These are phyloP conservation scores for Ganoderma lucidum DNA, from an alignment of 1,284 basidiomycete genomes.

Conservation along the genomic window DNA sequence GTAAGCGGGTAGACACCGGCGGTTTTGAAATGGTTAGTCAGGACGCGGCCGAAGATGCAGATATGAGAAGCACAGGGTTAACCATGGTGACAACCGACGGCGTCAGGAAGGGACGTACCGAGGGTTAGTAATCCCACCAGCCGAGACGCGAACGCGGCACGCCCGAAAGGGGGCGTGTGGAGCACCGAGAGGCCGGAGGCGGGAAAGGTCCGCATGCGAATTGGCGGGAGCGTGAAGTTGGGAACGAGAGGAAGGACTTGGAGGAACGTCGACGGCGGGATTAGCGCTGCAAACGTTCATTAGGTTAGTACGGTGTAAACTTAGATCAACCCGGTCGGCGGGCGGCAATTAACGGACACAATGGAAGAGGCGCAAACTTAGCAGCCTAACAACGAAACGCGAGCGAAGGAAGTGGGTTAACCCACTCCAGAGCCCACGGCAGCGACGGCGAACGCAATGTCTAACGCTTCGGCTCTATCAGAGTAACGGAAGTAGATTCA, in stretches of 20 bases:
- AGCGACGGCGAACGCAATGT: background rate
- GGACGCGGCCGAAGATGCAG: background rate
- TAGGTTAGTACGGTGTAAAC: conserved; percentile 5
- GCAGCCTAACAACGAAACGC: background rate
- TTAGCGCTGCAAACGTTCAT: conserved; percentile 63
- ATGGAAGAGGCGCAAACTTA: background rate
- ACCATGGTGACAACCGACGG: background rate
- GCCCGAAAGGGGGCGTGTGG: conserved; percentile 82
- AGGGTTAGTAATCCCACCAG: conserved; percentile 62
- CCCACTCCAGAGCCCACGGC: background rate
- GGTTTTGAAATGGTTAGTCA: background rate
- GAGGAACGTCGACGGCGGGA: conserved; percentile 88
- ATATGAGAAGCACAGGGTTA: background rate
- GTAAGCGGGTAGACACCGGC: background rate
- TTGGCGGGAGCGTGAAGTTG: conserved; percentile 70
- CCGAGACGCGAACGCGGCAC: conserved; percentile 69
- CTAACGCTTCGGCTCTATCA: conserved; percentile 2
- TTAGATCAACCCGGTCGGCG: background rate
- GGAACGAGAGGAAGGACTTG: conserved; percentile 77
- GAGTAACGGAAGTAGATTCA: background rate
- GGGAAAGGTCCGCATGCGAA: conserved; percentile 73
- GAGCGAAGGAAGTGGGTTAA: background rate
- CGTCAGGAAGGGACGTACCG: conserved; percentile 38
- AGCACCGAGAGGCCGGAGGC: conserved; percentile 81
- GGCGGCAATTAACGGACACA: conserved; percentile 4